Percentiles rank a stretch among this genome's conserved stretches.
These are phyloP conservation scores for Volvariella surrecta DNA, from an alignment of 1,284 basidiomycete genomes.

Conservation along the genomic window DNA sequence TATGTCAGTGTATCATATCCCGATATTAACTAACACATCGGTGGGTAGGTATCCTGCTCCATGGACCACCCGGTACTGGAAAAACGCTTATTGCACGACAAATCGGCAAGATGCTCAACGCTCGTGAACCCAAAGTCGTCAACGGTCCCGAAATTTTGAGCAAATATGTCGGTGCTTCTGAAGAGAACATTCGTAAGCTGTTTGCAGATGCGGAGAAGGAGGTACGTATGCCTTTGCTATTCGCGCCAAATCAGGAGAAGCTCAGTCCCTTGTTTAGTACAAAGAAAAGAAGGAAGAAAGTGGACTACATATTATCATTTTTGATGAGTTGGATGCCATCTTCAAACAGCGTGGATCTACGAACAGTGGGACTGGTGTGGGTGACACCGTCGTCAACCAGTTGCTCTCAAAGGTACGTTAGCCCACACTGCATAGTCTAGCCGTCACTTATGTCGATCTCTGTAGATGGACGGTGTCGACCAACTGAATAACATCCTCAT, in stretches of 20 bases:
- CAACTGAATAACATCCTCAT: conserved; percentile 99
- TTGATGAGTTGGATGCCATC: conserved; percentile 98
- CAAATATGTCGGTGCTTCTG: conserved; percentile 97
- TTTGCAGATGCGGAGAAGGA: conserved; percentile 98
- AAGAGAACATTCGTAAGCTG: conserved; percentile 97
- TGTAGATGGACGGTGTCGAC: conserved; percentile 97
- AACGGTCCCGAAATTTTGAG: conserved; percentile 98
- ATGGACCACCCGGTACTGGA: conserved; percentile 96
- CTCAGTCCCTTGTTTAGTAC: conserved; percentile 44
- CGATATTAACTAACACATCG: background rate
- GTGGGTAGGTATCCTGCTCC: conserved; percentile 77
- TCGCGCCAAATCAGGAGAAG: background rate
- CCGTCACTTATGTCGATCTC: background rate
- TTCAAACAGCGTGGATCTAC: conserved; percentile 97
- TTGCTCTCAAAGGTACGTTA: conserved; percentile 82
- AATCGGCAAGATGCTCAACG: conserved; percentile 99
- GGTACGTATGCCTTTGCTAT: conserved; percentile 39
- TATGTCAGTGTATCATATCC: conserved; percentile 17
- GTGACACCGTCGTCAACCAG: conserved; percentile 98
- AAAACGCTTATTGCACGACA: conserved; percentile 98
- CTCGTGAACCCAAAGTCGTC: conserved; percentile 96
- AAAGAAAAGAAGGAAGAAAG: conserved; percentile 99
- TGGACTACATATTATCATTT: conserved; percentile 98
- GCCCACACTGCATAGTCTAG: background rate
- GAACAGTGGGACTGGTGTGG: conserved; percentile 90